Conservation (phyloP, 139 green algal species). For the Coelastrella sp. region DNA sequence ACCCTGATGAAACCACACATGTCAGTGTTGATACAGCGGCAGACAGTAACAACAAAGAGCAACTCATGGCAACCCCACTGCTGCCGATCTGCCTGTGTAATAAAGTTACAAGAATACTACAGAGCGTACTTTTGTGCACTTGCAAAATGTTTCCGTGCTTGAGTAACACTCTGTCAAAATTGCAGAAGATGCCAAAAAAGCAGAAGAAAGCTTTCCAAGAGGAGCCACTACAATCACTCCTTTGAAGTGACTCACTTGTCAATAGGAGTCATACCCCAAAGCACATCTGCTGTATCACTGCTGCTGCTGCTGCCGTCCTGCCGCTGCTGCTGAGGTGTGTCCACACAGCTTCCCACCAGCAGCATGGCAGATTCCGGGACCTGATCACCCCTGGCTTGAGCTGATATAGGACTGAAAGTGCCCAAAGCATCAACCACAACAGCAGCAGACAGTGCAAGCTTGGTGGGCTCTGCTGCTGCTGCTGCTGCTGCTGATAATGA, state of each 20-base stretch:
- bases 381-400: background rate
- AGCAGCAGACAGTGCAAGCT: background rate
- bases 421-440: constrained; percentile 38
- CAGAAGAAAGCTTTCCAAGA: no score
- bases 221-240: background rate
- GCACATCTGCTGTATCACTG: constrained; percentile 6
- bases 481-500: constrained; percentile 18
- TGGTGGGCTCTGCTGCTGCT: background rate
- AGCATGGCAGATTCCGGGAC: constrained; percentile 24
- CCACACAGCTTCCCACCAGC: constrained; percentile 43
- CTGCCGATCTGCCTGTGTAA: no score
- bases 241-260: constrained; percentile 28
- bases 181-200: no score
- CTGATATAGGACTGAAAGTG: constrained; percentile 23
- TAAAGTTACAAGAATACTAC: no score
- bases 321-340: background rate
- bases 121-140: no score
- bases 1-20: no score
- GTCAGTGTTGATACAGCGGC: no score
- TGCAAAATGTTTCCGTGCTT: no score
- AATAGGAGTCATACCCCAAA: constrained; percentile 40
- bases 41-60: no score
- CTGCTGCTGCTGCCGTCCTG: constrained; percentile 3
- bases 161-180: no score
- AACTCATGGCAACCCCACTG: no score